phyloP scores from a whole-genome alignment of 257 asterid species.

The Eustoma russellianum region DNA sequence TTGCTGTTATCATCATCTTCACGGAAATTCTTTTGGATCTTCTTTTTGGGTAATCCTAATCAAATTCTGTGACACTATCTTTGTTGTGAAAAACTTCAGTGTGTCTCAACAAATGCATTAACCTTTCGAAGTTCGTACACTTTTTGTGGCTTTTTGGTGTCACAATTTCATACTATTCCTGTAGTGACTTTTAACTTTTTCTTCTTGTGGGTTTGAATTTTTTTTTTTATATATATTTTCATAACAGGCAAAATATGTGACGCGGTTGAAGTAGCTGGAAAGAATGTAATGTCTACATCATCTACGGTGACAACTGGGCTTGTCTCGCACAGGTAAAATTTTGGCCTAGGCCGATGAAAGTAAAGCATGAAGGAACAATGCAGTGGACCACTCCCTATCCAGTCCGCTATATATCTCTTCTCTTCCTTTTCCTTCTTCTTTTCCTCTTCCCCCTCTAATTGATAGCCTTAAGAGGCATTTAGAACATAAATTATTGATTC shows the following conservation, averaged over 20 bases:
- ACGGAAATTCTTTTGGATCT: too few species aligned
- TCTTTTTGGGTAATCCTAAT: too few species aligned
- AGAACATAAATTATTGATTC: background rate
- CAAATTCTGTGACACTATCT: too few species aligned
- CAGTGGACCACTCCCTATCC: background rate
- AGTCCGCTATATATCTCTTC: too few species aligned
- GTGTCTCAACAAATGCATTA: background rate
- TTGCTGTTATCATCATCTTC: too few species aligned
- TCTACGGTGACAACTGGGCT: conserved; percentile 88
- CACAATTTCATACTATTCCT: conserved; percentile 2
- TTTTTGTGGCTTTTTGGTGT: background rate
- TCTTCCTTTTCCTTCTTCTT: conserved; percentile 3
- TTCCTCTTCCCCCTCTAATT: conserved; percentile 1
- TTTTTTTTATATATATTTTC: conserved; percentile 3
- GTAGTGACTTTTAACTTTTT: background rate
- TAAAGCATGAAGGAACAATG: background rate
- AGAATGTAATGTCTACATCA: conserved; percentile 86
- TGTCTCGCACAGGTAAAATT: conserved; percentile 56
- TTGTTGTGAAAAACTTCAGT: background rate
- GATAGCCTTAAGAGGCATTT: background rate
- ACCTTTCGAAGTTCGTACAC: background rate
- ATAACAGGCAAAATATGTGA: conserved; percentile 70
- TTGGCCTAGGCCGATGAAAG: background rate
- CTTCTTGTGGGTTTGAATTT: conserved; percentile 11
- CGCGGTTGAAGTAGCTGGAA: conserved; percentile 93